Base-by-base conservation (phyloP, 306 rosid genomes). In the Vicia faba region DNA sequence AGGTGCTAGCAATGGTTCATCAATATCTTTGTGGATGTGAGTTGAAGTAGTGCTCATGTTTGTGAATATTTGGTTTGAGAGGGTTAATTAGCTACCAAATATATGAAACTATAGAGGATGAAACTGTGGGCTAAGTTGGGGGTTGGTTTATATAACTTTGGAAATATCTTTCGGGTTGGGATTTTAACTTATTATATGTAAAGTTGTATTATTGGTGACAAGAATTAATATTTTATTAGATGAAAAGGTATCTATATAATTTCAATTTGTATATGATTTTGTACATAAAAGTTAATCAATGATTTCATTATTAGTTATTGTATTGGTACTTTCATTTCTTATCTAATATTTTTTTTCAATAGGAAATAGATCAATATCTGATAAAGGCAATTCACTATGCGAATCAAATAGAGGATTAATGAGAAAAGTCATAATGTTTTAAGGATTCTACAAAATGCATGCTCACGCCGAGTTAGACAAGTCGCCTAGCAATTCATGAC, bases 1-100 rank as follows among this genome's bases (percentile, higher is more conserved):
- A 2, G 55, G 61, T 0, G 23, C 39, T 18, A 72, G 5, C 64
- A 82, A 68, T 7, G 88, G 76, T 26, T 78, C 61, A 29, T 67
- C 53, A 19, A 49, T 16, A 12, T 53, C 35, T 53, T 53, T 53
- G 59, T 53, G 14, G 5, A 11, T 23, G 4, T 51, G 14, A 51
- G 31, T 51, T 0, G 58, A 20, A 19, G 33, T 51, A 51, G 14
- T 40, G 1, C 45, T 2, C 58, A 51, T 51, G 58, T 20, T 51
- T 51, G 15, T 51, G 58, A 49, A 16, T 4, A 2, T 6, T 14
- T 14, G 20, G 7, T 45, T 14, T 14, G 20, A 14, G 20, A 14
- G 10, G 7, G 1, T 5, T n/a, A 6, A 2, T 45, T 5, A n/a
- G 2, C 1, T 12, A 43, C 14, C 1, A 43, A 43, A 43, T 14